phyloP scores from a whole-genome alignment of 2,329 filamentous ascomycete genomes.

The Penicillium verrucosum region DNA sequence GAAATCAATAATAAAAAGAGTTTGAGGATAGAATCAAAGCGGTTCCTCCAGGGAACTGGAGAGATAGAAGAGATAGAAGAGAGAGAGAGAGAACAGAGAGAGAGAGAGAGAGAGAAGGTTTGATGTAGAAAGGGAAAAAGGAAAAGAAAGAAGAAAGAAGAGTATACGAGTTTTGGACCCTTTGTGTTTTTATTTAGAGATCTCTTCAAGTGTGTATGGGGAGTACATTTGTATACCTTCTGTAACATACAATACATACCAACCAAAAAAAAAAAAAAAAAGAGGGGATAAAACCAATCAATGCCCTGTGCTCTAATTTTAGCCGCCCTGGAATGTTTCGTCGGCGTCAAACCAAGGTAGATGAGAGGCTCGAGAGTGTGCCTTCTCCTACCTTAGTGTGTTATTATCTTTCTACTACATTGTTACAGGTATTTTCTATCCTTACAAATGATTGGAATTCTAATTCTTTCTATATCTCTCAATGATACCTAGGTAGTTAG shows the following conservation, averaged over 20 bases:
- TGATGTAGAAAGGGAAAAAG: background rate
- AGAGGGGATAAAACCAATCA: conserved; percentile 20
- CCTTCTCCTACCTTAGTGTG: conserved; percentile 6
- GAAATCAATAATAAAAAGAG: background rate
- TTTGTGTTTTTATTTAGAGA: conserved; percentile 21
- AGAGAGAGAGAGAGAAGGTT: conserved; percentile 9
- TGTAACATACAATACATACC: background rate
- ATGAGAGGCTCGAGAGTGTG: conserved; percentile 25
- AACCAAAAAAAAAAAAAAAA: background rate
- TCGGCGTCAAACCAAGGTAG: conserved; percentile 36
- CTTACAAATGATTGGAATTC: background rate
- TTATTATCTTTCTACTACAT: background rate
- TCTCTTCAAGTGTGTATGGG: background rate
- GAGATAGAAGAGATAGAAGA: conserved; percentile 8
- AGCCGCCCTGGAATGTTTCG: conserved; percentile 33
- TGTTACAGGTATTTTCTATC: background rate
- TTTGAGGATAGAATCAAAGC: conserved; percentile 21
- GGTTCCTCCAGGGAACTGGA: conserved; percentile 41
- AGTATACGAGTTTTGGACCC: conserved; percentile 10
- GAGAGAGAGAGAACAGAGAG: conserved; percentile 7
- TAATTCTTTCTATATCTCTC: background rate
- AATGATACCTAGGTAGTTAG: too few relatives aligned
- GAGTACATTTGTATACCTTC: background rate
- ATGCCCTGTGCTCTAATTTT: conserved; percentile 37
- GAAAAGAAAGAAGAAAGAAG: conserved; percentile 3